Conservation (phyloP, 2,329 filamentous ascomycete species). For the Fusarium protoensiforme region DNA sequence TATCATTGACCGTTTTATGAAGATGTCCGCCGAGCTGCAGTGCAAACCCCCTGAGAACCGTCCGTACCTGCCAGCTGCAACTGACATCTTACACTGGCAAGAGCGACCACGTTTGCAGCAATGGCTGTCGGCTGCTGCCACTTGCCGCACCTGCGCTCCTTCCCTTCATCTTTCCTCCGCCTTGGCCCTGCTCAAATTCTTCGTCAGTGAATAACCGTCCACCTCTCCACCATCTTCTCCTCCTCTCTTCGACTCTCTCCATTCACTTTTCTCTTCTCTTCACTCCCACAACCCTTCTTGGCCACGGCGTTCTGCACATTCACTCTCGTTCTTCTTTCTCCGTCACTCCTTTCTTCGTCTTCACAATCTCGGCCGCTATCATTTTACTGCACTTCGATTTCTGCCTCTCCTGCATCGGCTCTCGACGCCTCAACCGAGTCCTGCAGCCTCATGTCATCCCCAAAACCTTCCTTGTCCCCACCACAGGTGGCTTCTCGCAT, state of each 20-base stretch:
- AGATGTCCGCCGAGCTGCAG: neutral
- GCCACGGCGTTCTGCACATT: slow-evolving; percentile 31
- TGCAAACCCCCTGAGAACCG: neutral
- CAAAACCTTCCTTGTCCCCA: slow-evolving; percentile 43
- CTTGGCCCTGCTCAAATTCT: slow-evolving; percentile 34
- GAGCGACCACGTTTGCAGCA: slow-evolving; percentile 19
- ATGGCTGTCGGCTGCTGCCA: slow-evolving; percentile 29
- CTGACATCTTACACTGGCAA: neutral
- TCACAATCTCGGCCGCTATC: slow-evolving; percentile 43
- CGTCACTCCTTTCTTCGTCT: slow-evolving; percentile 42
- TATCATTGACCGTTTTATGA: neutral
- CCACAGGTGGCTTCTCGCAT: slow-evolving; percentile 38
- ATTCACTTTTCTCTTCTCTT: slow-evolving; percentile 22
- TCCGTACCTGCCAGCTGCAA: slow-evolving; percentile 18
- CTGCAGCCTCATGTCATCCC: slow-evolving; percentile 45
- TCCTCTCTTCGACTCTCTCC: slow-evolving; percentile 15
- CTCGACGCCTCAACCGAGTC: slow-evolving; percentile 5
- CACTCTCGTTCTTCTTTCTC: slow-evolving; percentile 46
- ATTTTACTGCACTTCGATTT: slow-evolving; percentile 15
- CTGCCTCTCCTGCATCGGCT: slow-evolving; percentile 12
- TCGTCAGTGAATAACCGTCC: slow-evolving; percentile 44
- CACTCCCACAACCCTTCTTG: slow-evolving; percentile 31
- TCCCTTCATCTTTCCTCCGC: slow-evolving; percentile 31
- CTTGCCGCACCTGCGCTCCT: slow-evolving; percentile 32
- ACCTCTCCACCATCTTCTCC: slow-evolving; percentile 22